These are phyloP conservation scores for Phragmites australis DNA, from an alignment of 176 grass and related monocot species.

Conservation along the genomic window DNA sequence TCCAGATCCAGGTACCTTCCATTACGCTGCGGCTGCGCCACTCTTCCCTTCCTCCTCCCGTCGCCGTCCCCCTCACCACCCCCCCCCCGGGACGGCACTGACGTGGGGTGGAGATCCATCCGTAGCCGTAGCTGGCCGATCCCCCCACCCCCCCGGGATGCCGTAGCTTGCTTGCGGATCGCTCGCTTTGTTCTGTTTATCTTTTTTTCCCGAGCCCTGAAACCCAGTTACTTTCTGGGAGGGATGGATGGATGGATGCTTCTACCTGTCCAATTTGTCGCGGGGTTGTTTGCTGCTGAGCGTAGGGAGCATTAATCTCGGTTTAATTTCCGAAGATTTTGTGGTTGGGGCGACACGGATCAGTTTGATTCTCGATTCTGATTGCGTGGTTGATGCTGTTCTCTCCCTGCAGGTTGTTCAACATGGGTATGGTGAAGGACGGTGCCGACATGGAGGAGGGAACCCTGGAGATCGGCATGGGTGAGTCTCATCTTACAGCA, in stretches of 20 bases:
- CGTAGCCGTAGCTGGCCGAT: background rate
- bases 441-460: conserved; percentile 66
- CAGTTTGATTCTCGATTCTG: conserved; percentile 9
- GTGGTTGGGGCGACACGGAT: background rate
- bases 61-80: background rate
- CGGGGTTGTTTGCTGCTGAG: background rate
- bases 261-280: background rate
- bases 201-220: background rate
- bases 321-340: background rate
- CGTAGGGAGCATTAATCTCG: background rate
- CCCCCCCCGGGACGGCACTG: background rate
- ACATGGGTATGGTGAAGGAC: conserved; percentile 75
- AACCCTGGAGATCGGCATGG: conserved; percentile 77
- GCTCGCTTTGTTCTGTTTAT: background rate
- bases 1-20: conserved; percentile 25
- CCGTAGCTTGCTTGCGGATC: background rate
- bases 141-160: too few relatives aligned
- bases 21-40: background rate
- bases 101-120: background rate
- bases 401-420: conserved; percentile 47
- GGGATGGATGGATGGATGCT: background rate
- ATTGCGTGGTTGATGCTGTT: background rate
- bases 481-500: conserved; percentile 33
- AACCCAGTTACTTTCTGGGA: background rate
- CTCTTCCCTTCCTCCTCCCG: background rate